Conservation (phyloP, 2,329 filamentous ascomycete genomes). For the Fusarium neocosmosporiellum region DNA sequence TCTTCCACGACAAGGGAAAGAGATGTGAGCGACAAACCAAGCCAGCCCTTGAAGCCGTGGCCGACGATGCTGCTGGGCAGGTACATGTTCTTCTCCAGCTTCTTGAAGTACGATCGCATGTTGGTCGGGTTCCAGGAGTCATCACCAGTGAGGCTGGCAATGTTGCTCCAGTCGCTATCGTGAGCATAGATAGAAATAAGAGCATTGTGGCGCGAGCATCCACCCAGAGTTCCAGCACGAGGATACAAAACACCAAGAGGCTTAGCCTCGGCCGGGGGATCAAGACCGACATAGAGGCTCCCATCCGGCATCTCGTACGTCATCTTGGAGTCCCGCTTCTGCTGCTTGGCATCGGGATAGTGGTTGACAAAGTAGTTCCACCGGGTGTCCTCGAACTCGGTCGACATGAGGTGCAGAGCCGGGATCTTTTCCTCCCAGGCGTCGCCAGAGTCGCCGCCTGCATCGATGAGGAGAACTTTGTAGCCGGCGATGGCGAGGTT, state of each 20-base stretch:
- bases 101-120: slow-evolving; percentile 56
- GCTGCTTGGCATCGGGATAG: slow-evolving; percentile 60
- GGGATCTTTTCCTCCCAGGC: slow-evolving; percentile 43
- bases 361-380: slow-evolving; percentile 74
- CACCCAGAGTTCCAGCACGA: slow-evolving; percentile 57
- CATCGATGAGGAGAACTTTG: slow-evolving; percentile 68
- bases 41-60: slow-evolving; percentile 56
- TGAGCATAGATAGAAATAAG: slow-evolving; percentile 53
- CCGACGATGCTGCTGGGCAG: slow-evolving; percentile 50
- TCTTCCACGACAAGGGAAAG: slow-evolving; percentile 43
- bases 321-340: slow-evolving; percentile 63
- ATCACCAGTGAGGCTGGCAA: slow-evolving; percentile 56
- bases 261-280: slow-evolving; percentile 51
- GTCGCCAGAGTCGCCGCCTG: slow-evolving; percentile 64
- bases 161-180: slow-evolving; percentile 55
- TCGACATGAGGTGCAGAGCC: slow-evolving; percentile 40
- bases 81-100: slow-evolving; percentile 57
- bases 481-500: slow-evolving; percentile 67
- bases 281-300: slow-evolving; percentile 45
- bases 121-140: slow-evolving; percentile 52
- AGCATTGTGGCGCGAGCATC: slow-evolving; percentile 52
- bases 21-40: slow-evolving; percentile 39
- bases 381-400: slow-evolving; percentile 42
- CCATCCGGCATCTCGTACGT: slow-evolving; percentile 52
- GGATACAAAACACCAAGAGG: slow-evolving; percentile 58